Evolutionary conservation across 1,139 yeast genomes (phyloP).

Genomic region (Candida pseudoviswanathii): DNA sequence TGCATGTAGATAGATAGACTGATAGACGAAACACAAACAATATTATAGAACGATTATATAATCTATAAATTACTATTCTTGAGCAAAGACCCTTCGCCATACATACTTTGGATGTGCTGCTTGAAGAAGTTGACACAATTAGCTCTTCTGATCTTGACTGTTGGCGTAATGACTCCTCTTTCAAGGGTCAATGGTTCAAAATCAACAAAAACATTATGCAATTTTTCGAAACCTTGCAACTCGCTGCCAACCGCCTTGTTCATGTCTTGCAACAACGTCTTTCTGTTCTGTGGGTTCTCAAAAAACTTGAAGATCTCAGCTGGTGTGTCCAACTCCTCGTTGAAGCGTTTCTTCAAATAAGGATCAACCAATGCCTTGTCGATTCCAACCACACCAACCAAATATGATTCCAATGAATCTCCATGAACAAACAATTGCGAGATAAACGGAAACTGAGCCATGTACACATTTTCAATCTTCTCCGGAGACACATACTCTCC

Average conservation of each 20-base stretch:
- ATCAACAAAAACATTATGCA: conserved; percentile 60
- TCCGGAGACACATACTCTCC: conserved; percentile 51
- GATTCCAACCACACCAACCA: conserved; percentile 67
- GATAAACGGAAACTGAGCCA: conserved; percentile 33
- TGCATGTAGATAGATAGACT: conserved; percentile 42
- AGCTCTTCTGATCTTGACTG: conserved; percentile 70
- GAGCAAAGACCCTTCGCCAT: conserved; percentile 54
- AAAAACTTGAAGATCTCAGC: conserved; percentile 30
- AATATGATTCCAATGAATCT: conserved; percentile 56
- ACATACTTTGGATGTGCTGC: conserved; percentile 20
- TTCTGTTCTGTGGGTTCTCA: conserved; percentile 28
- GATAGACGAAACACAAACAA: background rate
- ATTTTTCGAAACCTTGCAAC: conserved; percentile 57
- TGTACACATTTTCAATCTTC: conserved; percentile 41
- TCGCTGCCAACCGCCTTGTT: conserved; percentile 27
- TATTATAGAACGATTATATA: background rate
- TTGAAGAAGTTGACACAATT: conserved; percentile 34
- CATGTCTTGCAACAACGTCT: conserved; percentile 28
- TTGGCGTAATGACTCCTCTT: conserved; percentile 71
- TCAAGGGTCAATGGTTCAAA: conserved; percentile 69
- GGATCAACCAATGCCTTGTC: conserved; percentile 23
- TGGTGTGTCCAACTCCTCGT: conserved; percentile 17
- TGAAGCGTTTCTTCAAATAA: conserved; percentile 20
- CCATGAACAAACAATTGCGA: conserved; percentile 53
- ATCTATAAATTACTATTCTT: conserved; percentile 18